Evolutionary conservation across 345 rosid genomes (phyloP), one percentile per base, ranked within the genome.

Genomic region (Dimocarpus longan): DNA sequence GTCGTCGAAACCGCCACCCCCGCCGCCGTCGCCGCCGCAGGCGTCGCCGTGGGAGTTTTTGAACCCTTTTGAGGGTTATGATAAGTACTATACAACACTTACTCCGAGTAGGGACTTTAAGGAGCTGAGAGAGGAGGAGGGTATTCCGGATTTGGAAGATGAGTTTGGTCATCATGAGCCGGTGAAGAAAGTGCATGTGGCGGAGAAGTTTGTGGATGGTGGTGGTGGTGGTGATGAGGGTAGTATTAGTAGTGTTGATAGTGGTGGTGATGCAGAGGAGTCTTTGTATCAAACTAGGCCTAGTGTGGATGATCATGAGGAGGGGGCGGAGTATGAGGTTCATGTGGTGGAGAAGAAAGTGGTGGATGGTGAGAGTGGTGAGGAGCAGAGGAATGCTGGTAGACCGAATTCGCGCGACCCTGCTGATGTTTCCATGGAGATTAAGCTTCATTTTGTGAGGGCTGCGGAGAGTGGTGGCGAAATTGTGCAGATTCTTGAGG

Each of bases 121-220:
- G 82, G 98, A 94, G 63, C 68, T 92, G 63, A 88, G 99, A 71
- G 97, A 97, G 50, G 96, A 88, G 81, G 99, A 97, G 76, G 98
- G 98, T 64, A 94, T 97, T 6, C 99, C 99, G 73, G 99, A 97
- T 73, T 85, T 97, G 84, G 99, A 97, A 84, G 95, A 94, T 10
- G 98, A 91, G 74, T 84, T 71, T 46, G 52, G 52, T 12, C 89
- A 82, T 10, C 87, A 85, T 50, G 97, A 93, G 83, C 91, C 87
- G 43, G 96, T 94, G 48, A 94, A 92, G 80, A 81, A 94, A 82
- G 94, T 94, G 26, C 83, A 87, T 32, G 87, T 84, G 37, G 86
- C 79, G 52, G 85, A 82, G 74, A 91, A 86, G 80, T 84, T 86
- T 54, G 84, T 19, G 82, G 76, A 46, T 74, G 26, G 83, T 72